Base-by-base conservation (phyloP, 257 asterid genomes). In the Mentha longifolia region DNA sequence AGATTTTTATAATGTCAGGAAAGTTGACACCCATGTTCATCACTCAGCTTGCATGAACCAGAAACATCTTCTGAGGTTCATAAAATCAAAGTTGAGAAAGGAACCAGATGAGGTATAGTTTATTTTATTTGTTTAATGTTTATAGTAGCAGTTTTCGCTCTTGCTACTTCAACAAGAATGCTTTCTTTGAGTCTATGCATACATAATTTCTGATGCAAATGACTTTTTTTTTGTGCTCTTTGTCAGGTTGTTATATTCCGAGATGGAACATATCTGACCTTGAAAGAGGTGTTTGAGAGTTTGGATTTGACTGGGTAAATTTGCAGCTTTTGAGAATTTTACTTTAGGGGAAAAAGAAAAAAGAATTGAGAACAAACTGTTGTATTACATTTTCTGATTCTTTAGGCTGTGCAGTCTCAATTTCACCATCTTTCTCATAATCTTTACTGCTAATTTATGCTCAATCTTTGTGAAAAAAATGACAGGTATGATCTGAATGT, bases 11-110 rank as follows among this genome's bases (percentile, higher is more conserved):
- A 94, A 94, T 70, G 97, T 94, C 74, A 85, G 99, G 80, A 94
- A 94, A 79, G 99, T 94, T 12, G 99, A 94, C 79, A 94, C 99
- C 20, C 99, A 94, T 75, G 97, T 94, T 74, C 99, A 94, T 81
- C 99, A 94, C 84, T 94, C 99, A 19, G 99, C 99, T 56, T 94
- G 99, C 85, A 94, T 94, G 99, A 94, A 94, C 84, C 99, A 94
- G 84, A 94, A 94, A 77, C 99, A 94, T 82, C 92, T 94, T 65
- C 68, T 94, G 72, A 81, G 97, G 86, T 94, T 94, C 77, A 94
- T 94, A 39, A 94, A 94, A 78, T 91, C 97, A 7, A 94, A 94
- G 83, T 78, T 94, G 86, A 84, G 96, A 86, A 94, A 94, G 85
- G 99, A 94, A 78, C 99, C 99, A 22, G 99, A 86, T 56, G 97